A percentile compares a stretch with the other conserved stretches of the same genome.
Conservation (phyloP, 1,284 basidiomycete species). For the Cystobasidium sp. region DNA sequence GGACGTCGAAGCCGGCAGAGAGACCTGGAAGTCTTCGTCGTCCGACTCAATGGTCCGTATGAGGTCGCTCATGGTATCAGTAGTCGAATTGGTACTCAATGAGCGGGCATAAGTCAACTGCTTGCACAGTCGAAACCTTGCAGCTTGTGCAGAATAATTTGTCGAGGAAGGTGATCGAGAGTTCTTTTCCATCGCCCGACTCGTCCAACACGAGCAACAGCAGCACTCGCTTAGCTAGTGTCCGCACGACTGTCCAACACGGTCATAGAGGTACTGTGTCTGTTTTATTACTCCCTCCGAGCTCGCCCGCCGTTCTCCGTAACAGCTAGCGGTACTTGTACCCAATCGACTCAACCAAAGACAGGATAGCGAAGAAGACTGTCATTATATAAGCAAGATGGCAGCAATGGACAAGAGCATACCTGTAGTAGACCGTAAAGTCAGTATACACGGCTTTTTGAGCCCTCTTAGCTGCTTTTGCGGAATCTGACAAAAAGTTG, state of each 20-base stretch:
- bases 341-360: background rate
- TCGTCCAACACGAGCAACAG: constrained; percentile 36
- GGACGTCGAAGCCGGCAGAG: constrained; percentile 47
- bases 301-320: constrained; percentile 2
- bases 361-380: background rate
- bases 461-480: background rate
- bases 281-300: background rate
- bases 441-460: background rate
- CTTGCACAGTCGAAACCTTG: background rate
- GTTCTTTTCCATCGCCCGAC: background rate
- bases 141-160: constrained; percentile 11
- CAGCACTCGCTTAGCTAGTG: constrained; percentile 10
- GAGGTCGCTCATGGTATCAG: constrained; percentile 63
- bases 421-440: constrained; percentile 22
- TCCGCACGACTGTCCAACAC: constrained; percentile 26
- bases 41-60: constrained; percentile 82
- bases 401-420: background rate
- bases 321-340: background rate
- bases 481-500: background rate
- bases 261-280: constrained; percentile 1
- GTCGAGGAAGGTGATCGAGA: constrained; percentile 8
- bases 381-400: background rate
- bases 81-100: background rate
- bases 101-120: background rate
- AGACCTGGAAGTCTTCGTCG: constrained; percentile 61